Percentiles rank a stretch among this genome's conserved stretches.
Conservation (phyloP, 345 rosid species). For the Mallotus nudiflorus region DNA sequence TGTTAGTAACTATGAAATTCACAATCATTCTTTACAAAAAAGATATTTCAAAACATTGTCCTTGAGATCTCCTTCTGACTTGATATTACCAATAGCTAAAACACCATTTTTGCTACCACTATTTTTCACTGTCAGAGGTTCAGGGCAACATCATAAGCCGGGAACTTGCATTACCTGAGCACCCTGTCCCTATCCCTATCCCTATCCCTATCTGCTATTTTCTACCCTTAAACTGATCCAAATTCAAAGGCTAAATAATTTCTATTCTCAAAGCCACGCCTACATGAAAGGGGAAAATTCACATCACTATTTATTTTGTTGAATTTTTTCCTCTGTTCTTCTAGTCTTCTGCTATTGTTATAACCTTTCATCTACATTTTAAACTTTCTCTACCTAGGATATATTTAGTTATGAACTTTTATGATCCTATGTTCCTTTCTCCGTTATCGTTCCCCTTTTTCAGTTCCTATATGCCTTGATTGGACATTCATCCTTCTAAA, state of each 20-base stretch:
- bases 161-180: background rate
- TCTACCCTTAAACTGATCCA: background rate
- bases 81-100: background rate
- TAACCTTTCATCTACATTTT: background rate
- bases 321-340: background rate
- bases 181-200: too few species aligned
- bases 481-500: background rate
- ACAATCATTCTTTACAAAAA: too few species aligned
- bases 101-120: background rate
- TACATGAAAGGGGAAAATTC: background rate
- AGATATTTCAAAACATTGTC: background rate
- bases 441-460: background rate
- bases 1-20: background rate
- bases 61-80: background rate
- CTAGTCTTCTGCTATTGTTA: background rate
- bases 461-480: background rate
- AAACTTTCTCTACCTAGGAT: background rate
- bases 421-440: background rate
- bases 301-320: background rate
- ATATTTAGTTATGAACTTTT: too few species aligned
- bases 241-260: background rate
- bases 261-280: background rate
- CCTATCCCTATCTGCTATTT: background rate
- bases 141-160: background rate
- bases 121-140: background rate